These are phyloP conservation scores for Pseudogymnoascus sp. DNA, from an alignment of 2,329 filamentous ascomycete species.

Conservation along the genomic window DNA sequence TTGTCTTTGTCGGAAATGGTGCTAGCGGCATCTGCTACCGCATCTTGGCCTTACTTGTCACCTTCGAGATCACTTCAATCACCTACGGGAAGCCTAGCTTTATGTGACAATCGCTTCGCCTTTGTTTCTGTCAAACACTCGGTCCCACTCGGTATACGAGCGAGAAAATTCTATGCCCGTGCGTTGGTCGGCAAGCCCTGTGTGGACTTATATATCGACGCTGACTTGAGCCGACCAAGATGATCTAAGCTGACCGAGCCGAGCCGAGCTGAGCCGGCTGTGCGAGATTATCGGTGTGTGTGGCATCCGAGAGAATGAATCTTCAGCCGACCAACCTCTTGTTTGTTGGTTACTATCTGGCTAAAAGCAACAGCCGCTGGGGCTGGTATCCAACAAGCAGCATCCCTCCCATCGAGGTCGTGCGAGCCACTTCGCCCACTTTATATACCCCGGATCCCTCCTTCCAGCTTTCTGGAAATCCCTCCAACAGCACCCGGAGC, in stretches of 20 bases:
- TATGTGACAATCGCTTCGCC: neutral
- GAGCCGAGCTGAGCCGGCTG: neutral
- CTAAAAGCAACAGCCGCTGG: neutral
- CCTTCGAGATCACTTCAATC: neutral
- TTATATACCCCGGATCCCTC: neutral
- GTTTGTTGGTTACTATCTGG: neutral
- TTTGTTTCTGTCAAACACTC: neutral
- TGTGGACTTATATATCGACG: neutral
- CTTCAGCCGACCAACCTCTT: neutral
- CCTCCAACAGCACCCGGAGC: neutral
- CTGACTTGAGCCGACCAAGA: neutral
- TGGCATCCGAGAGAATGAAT: neutral
- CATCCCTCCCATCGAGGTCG: neutral
- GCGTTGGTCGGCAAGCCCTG: neutral
- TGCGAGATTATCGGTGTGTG: neutral
- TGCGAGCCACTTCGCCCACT: neutral
- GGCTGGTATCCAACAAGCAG: neutral
- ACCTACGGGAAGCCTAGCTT: neutral
- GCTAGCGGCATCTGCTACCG: neutral
- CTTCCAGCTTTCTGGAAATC: neutral
- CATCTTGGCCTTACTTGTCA: neutral
- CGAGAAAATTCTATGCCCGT: neutral
- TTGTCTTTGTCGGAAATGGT: neutral
- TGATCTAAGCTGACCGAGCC: neutral
- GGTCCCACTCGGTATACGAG: neutral